Conservation (phyloP, 2,329 filamentous ascomycete species). For the Lasiodiplodia gonubiensis region DNA sequence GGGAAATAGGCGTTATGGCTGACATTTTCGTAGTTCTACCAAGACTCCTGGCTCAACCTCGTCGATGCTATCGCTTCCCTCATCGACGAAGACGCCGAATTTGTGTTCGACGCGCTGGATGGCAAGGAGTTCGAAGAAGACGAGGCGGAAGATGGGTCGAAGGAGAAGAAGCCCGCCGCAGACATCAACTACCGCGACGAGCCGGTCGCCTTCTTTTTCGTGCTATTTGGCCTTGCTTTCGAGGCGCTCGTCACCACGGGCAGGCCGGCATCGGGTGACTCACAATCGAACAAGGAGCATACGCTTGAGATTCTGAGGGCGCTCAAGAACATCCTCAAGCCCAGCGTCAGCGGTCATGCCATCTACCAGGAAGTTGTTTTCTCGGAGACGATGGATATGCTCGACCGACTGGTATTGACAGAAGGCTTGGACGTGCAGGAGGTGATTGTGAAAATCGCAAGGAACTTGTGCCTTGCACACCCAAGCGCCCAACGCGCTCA, state of each 20-base stretch:
- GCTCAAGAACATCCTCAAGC: slow-evolving; percentile 91
- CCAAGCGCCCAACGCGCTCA: slow-evolving; percentile 74
- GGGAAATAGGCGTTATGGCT: slow-evolving; percentile 19
- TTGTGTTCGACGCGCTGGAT: slow-evolving; percentile 95
- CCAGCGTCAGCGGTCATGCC: slow-evolving; percentile 92
- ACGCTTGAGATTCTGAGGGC: slow-evolving; percentile 88
- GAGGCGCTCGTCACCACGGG: slow-evolving; percentile 89
- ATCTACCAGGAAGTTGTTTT: slow-evolving; percentile 97
- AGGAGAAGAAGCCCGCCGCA: slow-evolving; percentile 40
- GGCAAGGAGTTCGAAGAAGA: slow-evolving; percentile 64
- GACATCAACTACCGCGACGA: slow-evolving; percentile 98
- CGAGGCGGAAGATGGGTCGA: slow-evolving; percentile 25
- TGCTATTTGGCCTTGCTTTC: slow-evolving; percentile 94
- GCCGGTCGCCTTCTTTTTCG: slow-evolving; percentile 98
- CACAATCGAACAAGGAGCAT: slow-evolving; percentile 67
- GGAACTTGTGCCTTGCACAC: slow-evolving; percentile 87
- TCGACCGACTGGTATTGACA: slow-evolving; percentile 90
- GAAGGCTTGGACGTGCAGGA: slow-evolving; percentile 87
- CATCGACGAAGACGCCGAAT: slow-evolving; percentile 96
- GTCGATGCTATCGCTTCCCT: slow-evolving; percentile 97
- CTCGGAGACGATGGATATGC: slow-evolving; percentile 93
- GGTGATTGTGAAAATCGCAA: slow-evolving; percentile 92
- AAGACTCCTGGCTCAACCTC: slow-evolving; percentile 94
- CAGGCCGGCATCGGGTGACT: slow-evolving; percentile 52
- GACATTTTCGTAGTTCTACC: slow-evolving; percentile 71